Percentiles rank a stretch among this genome's conserved stretches.
Evolutionary conservation across 495 filamentous ascomycete genomes (phyloP).

Genomic region (Penicillium taxi): DNA sequence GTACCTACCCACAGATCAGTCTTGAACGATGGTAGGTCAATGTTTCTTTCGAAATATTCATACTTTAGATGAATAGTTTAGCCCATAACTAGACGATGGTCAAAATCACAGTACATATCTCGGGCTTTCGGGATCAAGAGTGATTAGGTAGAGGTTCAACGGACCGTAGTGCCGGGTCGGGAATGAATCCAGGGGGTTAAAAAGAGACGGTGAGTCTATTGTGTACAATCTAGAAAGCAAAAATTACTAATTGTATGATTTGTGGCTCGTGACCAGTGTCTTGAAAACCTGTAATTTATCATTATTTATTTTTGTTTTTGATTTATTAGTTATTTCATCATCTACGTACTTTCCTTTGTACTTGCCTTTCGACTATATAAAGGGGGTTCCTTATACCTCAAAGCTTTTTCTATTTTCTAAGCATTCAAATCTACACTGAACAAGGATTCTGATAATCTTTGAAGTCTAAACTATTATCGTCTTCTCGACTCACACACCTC

Average conservation of each 20-base stretch:
- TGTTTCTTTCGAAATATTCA: too few relatives aligned
- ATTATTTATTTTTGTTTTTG: not conserved
- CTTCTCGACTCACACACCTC: not conserved
- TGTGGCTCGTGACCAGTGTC: slow-evolving; percentile 15
- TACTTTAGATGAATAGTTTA: too few relatives aligned
- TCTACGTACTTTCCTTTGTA: not conserved
- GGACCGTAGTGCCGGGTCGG: slow-evolving; percentile 5
- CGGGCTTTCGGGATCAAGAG: slow-evolving; percentile 2
- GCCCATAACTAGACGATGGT: too few relatives aligned
- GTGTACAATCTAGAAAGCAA: not conserved
- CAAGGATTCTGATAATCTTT: slow-evolving; percentile 1
- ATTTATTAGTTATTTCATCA: slow-evolving; percentile 1
- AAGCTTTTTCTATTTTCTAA: not conserved
- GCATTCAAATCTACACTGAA: not conserved
- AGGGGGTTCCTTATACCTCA: not conserved
- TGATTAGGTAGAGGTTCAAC: slow-evolving; percentile 5
- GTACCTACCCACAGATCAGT: not conserved
- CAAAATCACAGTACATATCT: not conserved
- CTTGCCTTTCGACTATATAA: not conserved
- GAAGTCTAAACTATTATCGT: too few relatives aligned
- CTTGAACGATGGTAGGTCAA: too few relatives aligned
- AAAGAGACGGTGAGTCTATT: slow-evolving; percentile 19
- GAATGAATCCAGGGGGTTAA: slow-evolving; percentile 9
- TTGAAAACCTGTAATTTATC: slow-evolving; percentile 18
- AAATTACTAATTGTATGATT: not conserved